Evolutionary conservation across 192 early-diverging fungal genomes (phyloP).

Genomic region (Kickxella alabastrina): DNA sequence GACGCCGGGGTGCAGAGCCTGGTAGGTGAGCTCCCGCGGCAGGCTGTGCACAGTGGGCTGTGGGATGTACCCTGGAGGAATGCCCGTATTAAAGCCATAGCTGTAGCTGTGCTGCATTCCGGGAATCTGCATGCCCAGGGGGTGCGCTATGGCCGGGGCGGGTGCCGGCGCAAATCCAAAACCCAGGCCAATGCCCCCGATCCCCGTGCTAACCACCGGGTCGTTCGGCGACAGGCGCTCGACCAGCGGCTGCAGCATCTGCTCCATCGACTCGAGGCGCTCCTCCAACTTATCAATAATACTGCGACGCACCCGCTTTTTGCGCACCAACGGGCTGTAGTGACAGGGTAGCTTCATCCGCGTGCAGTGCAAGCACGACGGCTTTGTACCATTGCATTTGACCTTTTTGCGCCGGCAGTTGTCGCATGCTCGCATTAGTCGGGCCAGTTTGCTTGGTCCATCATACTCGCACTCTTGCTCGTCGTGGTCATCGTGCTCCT

Average conservation of each 20-base stretch:
- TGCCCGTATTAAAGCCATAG: background rate
- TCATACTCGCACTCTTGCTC: conserved; percentile 19
- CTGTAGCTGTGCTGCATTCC: conserved; percentile 1
- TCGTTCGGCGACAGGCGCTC: conserved; percentile 50
- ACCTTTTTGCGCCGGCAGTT: conserved; percentile 52
- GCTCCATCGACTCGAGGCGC: conserved; percentile 51
- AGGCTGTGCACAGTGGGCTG: conserved; percentile 3
- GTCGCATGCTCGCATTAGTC: conserved; percentile 54
- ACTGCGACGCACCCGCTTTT: conserved; percentile 51
- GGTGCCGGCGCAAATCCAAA: conserved; percentile 45
- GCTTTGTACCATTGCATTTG: conserved; percentile 52
- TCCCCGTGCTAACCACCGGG: conserved; percentile 30
- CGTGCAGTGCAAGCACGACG: conserved; percentile 48
- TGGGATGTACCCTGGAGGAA: conserved; percentile 3
- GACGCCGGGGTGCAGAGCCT: background rate
- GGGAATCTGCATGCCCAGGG: conserved; percentile 18
- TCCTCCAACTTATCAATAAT: conserved; percentile 53
- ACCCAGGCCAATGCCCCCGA: conserved; percentile 24
- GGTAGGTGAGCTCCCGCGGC: conserved; percentile 7
- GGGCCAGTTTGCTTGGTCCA: conserved; percentile 23
- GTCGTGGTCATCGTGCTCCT: conserved; percentile 12
- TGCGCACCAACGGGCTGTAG: conserved; percentile 54
- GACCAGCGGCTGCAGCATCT: conserved; percentile 53
- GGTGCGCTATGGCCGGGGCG: conserved; percentile 26
- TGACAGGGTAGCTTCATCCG: conserved; percentile 51